phyloP scores from a whole-genome alignment of 2,329 filamentous ascomycete genomes.

The Colletotrichum neosansevieriae region DNA sequence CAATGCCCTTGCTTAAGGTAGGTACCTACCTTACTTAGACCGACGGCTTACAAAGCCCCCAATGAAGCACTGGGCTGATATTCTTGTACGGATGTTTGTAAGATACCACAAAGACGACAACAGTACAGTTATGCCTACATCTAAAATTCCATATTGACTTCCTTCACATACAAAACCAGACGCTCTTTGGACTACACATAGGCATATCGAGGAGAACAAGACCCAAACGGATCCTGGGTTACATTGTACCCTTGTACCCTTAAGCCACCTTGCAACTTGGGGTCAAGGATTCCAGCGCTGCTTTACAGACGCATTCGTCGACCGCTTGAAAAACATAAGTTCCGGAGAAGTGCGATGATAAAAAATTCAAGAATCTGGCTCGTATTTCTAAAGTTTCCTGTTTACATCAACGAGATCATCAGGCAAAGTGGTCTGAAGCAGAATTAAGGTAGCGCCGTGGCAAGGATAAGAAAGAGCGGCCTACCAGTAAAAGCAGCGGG shows the following conservation, averaged over 20 bases:
- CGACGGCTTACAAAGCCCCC: no score
- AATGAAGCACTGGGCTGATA: no score
- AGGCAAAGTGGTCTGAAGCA: background rate
- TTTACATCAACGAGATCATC: background rate
- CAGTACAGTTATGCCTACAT: no score
- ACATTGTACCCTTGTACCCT: slow-evolving; percentile 12
- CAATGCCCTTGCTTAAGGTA: no score
- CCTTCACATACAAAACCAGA: no score
- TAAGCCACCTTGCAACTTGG: slow-evolving; percentile 4
- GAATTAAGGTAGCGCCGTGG: background rate
- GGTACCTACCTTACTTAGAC: no score
- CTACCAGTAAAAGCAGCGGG: slow-evolving; percentile 33
- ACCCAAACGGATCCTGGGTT: background rate
- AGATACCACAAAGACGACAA: no score
- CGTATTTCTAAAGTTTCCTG: background rate
- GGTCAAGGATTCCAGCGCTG: slow-evolving; percentile 10
- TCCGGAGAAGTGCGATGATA: background rate
- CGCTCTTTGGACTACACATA: no score
- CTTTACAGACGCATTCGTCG: slow-evolving; percentile 21
- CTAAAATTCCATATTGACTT: no score
- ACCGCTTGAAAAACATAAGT: background rate
- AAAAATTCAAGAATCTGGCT: no score
- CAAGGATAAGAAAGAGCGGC: background rate
- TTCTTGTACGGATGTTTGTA: no score
- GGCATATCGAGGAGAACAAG: background rate